Conservation (phyloP, 2,329 filamentous ascomycete species). For the Cercospora berteroae region DNA sequence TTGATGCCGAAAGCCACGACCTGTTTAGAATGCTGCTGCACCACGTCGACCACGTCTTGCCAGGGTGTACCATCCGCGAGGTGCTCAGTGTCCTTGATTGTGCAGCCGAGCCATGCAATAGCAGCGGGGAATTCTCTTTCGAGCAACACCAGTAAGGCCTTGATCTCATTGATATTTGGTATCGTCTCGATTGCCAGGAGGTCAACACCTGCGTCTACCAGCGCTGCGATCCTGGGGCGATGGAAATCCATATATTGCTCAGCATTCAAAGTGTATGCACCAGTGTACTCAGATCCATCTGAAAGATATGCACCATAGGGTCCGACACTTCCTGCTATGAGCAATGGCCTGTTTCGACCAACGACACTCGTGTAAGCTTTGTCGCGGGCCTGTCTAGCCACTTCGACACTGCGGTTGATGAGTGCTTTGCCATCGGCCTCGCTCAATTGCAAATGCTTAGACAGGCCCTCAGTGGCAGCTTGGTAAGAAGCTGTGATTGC, state of each 20-base stretch:
- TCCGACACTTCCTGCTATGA: constrained; percentile 49
- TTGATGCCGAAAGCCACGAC: constrained; percentile 49
- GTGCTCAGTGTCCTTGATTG: constrained; percentile 38
- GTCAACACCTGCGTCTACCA: constrained; percentile 45
- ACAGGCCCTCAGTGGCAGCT: constrained; percentile 44
- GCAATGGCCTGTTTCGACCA: constrained; percentile 22
- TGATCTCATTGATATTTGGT: constrained; percentile 42
- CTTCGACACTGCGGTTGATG: constrained; percentile 42
- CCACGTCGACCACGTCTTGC: constrained; percentile 33
- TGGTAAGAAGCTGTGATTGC: constrained; percentile 52
- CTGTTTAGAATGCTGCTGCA: constrained; percentile 33
- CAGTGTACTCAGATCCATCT: constrained; percentile 49
- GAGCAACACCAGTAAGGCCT: constrained; percentile 43
- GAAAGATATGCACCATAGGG: constrained; percentile 51
- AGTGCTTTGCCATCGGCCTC: constrained; percentile 39
- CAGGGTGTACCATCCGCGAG: constrained; percentile 47
- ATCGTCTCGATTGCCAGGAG: constrained; percentile 49
- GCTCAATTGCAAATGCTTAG: constrained; percentile 39
- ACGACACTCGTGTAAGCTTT: not conserved
- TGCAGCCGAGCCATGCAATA: constrained; percentile 46
- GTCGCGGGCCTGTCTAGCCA: constrained; percentile 42
- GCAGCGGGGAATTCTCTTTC: constrained; percentile 38
- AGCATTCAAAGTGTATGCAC: constrained; percentile 39
- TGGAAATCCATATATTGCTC: constrained; percentile 45
- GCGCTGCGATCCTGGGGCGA: constrained; percentile 42